phyloP scores from a whole-genome alignment of 2,329 filamentous ascomycete species.

The Colletotrichum somersetense region DNA sequence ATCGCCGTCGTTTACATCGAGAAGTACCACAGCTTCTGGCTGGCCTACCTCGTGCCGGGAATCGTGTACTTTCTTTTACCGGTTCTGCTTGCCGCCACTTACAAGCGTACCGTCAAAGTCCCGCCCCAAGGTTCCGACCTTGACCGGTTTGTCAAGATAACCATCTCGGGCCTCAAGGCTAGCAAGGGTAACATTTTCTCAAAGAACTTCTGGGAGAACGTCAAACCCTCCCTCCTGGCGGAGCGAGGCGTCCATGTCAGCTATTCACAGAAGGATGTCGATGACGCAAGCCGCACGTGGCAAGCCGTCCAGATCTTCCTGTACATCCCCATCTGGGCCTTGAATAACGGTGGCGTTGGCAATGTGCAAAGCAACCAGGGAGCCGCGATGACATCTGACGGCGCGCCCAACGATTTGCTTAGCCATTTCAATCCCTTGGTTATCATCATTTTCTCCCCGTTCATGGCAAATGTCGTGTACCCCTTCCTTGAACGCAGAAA shows the following conservation, averaged over 20 bases:
- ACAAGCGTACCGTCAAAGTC: constrained; percentile 67
- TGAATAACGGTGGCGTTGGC: constrained; percentile 58
- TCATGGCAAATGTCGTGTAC: constrained; percentile 68
- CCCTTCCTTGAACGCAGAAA: constrained; percentile 64
- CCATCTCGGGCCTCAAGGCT: constrained; percentile 65
- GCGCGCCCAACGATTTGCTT: constrained; percentile 72
- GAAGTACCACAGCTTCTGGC: constrained; percentile 64
- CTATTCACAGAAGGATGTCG: constrained; percentile 76
- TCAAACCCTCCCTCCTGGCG: constrained; percentile 66
- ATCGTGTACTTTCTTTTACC: constrained; percentile 72
- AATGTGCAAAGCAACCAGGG: constrained; percentile 52
- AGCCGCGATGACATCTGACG: constrained; percentile 59
- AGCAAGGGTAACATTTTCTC: constrained; percentile 65
- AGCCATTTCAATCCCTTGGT: constrained; percentile 70
- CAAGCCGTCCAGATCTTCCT: constrained; percentile 57
- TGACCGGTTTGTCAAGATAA: constrained; percentile 68
- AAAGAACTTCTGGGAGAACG: constrained; percentile 69
- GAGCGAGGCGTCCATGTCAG: constrained; percentile 61
- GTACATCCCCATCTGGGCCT: constrained; percentile 55
- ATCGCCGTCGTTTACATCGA: constrained; percentile 66
- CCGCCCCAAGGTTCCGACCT: constrained; percentile 77
- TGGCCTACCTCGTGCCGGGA: constrained; percentile 59
- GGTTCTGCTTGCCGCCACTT: constrained; percentile 66
- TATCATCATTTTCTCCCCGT: constrained; percentile 68
- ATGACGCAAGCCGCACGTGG: constrained; percentile 69